Evolutionary conservation across 805 yeast species (phyloP).

Genomic region (Lipomyces japonicus): DNA sequence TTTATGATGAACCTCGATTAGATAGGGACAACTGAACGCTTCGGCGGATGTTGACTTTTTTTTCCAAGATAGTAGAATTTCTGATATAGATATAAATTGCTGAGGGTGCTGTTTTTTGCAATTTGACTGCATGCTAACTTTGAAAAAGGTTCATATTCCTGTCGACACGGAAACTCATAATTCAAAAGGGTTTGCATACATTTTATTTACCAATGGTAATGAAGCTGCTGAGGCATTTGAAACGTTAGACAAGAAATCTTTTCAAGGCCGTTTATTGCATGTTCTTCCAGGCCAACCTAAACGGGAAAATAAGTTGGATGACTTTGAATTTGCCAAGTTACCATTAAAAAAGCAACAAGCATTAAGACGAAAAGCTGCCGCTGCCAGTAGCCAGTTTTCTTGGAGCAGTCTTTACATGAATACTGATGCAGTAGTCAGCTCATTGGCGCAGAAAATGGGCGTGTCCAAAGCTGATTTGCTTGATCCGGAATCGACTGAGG

Average conservation of each 20-base stretch:
- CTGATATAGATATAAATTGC: too few species aligned
- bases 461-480: slow-evolving; percentile 75
- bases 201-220: slow-evolving; percentile 61
- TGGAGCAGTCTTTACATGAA: slow-evolving; percentile 95
- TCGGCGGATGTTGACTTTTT: slow-evolving; percentile 27
- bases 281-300: slow-evolving; percentile 81
- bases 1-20: slow-evolving; percentile 24
- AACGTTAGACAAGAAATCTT: slow-evolving; percentile 77
- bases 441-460: slow-evolving; percentile 83
- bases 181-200: slow-evolving; percentile 89
- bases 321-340: slow-evolving; percentile 82
- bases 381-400: slow-evolving; percentile 79
- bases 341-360: slow-evolving; percentile 91
- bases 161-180: slow-evolving; percentile 83
- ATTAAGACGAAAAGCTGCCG: slow-evolving; percentile 75
- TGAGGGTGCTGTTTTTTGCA: too few species aligned
- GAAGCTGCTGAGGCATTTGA: slow-evolving; percentile 75
- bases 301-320: slow-evolving; percentile 79
- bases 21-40: slow-evolving; percentile 34
- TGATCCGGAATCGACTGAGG: slow-evolving; percentile 78
- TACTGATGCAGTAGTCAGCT: slow-evolving; percentile 84
- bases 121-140: background rate
- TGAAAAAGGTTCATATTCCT: slow-evolving; percentile 69
- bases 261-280: slow-evolving; percentile 91
- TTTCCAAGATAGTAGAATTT: slow-evolving; percentile 26